Evolutionary conservation across 2,329 filamentous ascomycete genomes (phyloP).

Genomic region (Coniella lustricola): DNA sequence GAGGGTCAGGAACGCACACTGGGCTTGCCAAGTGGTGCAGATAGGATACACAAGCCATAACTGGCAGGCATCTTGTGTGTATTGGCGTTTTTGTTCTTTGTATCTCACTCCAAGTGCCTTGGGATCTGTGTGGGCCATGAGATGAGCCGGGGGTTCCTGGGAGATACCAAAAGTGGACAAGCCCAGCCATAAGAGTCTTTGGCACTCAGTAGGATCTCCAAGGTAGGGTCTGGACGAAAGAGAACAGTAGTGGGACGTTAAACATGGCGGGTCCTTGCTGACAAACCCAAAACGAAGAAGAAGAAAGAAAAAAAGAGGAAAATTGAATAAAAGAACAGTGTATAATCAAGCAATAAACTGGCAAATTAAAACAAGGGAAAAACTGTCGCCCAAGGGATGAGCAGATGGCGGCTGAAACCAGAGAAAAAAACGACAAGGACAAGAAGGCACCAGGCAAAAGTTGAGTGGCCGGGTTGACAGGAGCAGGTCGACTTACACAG

Average conservation of each 20-base stretch:
- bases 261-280: no score
- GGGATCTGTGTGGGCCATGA: no score
- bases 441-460: slow-evolving; percentile 8
- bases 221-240: no score
- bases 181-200: no score
- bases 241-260: no score
- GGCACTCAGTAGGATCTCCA: no score
- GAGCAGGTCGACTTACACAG: neutral
- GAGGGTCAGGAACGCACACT: slow-evolving; percentile 1
- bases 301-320: neutral
- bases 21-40: neutral
- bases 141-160: no score
- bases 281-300: no score
- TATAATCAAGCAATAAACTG: neutral
- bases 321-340: slow-evolving; percentile 5
- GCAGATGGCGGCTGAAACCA: slow-evolving; percentile 1
- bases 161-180: no score
- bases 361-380: neutral
- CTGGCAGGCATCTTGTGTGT: neutral
- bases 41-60: neutral
- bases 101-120: no score
- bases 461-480: no score
- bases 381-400: slow-evolving; percentile 2
- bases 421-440: slow-evolving; percentile 13
- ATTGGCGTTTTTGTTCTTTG: no score